Percentiles rank a stretch among this genome's conserved stretches.
phyloP scores from a whole-genome alignment of 768 basidiomycete species.

The Crassisporium funariophilum region DNA sequence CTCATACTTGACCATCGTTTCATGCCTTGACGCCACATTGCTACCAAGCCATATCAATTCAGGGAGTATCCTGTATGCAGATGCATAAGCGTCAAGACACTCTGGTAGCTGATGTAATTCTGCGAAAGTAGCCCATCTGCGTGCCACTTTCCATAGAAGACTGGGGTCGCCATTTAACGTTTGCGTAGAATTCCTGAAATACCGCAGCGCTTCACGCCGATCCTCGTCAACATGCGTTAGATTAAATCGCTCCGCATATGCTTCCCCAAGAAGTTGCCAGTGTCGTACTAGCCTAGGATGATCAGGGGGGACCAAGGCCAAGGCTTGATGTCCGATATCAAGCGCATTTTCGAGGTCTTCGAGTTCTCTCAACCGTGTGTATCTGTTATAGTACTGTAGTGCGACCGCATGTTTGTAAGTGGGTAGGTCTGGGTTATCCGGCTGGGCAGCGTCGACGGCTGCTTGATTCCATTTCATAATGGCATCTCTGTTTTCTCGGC shows the following conservation, averaged over 20 bases:
- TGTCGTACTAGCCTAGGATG: not conserved
- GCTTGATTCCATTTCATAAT: constrained; percentile 11
- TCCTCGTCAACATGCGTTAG: constrained; percentile 1
- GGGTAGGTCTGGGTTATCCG: constrained; percentile 1
- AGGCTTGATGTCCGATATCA: constrained; percentile 1
- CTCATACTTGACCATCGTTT: constrained; percentile 12
- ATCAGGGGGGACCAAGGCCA: not conserved
- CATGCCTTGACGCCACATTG: constrained; percentile 13
- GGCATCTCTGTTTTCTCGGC: constrained; percentile 6
- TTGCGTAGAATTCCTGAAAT: constrained; percentile 3
- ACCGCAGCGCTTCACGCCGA: not conserved
- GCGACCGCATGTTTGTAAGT: not conserved
- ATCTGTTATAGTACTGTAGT: constrained; percentile 4
- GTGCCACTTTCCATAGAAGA: constrained; percentile 8
- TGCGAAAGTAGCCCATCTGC: constrained; percentile 15
- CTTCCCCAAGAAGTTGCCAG: constrained; percentile 1
- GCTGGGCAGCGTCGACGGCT: constrained; percentile 9
- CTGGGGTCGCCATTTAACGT: constrained; percentile 4
- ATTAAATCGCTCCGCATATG: constrained; percentile 2
- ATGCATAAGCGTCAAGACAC: constrained; percentile 9
- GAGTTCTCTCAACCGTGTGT: constrained; percentile 5
- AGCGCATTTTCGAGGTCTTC: constrained; percentile 9
- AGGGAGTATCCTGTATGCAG: constrained; percentile 14
- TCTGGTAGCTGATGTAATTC: constrained; percentile 4
- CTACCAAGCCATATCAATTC: constrained; percentile 19